A percentile compares a stretch with the other conserved stretches of the same genome.
Evolutionary conservation across 2,329 filamentous ascomycete species (phyloP).

Genomic region (Escovopsis sp.): DNA sequence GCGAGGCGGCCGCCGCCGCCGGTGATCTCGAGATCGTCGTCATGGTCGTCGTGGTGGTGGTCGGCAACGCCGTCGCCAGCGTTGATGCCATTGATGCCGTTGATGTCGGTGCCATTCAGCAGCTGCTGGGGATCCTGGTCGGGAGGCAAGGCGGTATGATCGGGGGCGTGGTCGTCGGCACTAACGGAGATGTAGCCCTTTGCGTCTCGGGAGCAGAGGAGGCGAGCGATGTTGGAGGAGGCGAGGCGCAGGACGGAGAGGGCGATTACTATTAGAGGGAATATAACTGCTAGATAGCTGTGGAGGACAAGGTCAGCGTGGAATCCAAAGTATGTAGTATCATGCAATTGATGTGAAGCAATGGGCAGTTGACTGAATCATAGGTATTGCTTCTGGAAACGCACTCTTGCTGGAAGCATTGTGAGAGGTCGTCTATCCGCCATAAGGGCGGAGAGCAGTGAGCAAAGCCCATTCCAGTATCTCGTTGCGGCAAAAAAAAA

Average conservation of each 20-base stretch:
- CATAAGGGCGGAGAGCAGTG: constrained; percentile 44
- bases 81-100: too few species aligned
- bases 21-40: constrained; percentile 38
- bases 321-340: not conserved
- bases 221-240: constrained; percentile 39
- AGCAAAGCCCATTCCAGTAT: constrained; percentile 26
- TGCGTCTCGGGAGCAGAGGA: constrained; percentile 32
- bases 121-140: constrained; percentile 27
- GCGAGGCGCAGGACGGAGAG: constrained; percentile 56
- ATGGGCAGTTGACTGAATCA: too few species aligned
- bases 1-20: constrained; percentile 36
- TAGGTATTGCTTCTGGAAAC: constrained; percentile 17
- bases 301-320: constrained; percentile 1
- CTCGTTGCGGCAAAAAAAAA: not conserved
- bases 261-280: constrained; percentile 59
- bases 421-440: constrained; percentile 48
- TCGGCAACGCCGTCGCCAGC: constrained; percentile 9
- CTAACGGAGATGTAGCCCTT: constrained; percentile 43
- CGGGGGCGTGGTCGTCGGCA: constrained; percentile 24
- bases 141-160: constrained; percentile 38
- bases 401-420: constrained; percentile 54
- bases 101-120: too few species aligned
- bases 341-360: too few species aligned
- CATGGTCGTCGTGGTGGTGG: constrained; percentile 40
- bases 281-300: constrained; percentile 46